Percentiles rank a stretch among this genome's conserved stretches.
Evolutionary conservation across 306 rosid species (phyloP).

Genomic region (Prunus padus): DNA sequence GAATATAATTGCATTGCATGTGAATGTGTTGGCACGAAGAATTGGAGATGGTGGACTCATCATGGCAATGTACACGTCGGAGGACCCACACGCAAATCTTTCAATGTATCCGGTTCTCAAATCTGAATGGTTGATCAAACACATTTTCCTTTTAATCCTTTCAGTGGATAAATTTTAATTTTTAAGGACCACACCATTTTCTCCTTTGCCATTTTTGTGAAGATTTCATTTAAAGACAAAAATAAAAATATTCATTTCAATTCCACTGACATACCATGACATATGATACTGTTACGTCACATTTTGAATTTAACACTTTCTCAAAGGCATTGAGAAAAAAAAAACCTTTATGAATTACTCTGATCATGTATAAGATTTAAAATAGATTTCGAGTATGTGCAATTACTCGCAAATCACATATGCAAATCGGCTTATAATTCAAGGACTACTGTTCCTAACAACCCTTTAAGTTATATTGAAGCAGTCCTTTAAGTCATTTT

Average conservation of each 20-base stretch:
- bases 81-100: conserved; percentile 53
- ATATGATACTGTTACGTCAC: too few species aligned
- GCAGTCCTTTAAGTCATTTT: too few species aligned
- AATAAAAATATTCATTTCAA: too few species aligned
- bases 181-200: conserved; percentile 56
- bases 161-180: conserved; percentile 22
- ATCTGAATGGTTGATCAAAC: background rate
- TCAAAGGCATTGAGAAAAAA: too few species aligned
- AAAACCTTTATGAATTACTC: too few species aligned
- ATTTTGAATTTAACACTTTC: too few species aligned
- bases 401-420: background rate
- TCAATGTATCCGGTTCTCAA: background rate
- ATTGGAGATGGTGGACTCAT: conserved; percentile 4
- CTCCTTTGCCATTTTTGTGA: conserved; percentile 24
- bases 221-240: background rate
- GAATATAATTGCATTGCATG: conserved; percentile 4
- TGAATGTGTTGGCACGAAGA: conserved; percentile 1
- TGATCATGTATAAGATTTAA: too few species aligned
- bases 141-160: conserved; percentile 17
- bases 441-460: too few species aligned
- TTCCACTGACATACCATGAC: too few species aligned
- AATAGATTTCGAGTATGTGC: background rate
- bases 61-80: background rate
- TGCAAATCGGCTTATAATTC: too few species aligned
- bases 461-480: too few species aligned